These are phyloP conservation scores for Dysphania ambrosioides DNA, from an alignment of 148 eudicot genomes.

Conservation along the genomic window DNA sequence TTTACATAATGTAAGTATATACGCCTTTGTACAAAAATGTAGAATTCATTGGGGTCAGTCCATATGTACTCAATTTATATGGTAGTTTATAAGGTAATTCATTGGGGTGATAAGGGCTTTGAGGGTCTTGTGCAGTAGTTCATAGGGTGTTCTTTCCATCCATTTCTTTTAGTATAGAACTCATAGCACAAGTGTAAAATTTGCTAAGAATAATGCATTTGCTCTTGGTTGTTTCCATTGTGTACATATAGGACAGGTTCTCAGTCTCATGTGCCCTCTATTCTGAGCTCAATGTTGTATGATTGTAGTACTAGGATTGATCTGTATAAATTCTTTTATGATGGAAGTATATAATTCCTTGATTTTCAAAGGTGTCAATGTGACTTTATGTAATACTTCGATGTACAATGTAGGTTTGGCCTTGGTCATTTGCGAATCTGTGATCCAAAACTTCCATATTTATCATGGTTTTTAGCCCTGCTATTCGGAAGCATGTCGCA, in stretches of 20 bases:
- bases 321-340: no score
- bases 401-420: no score
- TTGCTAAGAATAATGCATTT: slow-evolving; percentile 14
- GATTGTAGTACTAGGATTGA: no score
- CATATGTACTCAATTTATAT: slow-evolving; percentile 27
- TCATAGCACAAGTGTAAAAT: slow-evolving; percentile 34
- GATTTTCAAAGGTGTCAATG: no score
- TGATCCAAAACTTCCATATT: no score
- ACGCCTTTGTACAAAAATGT: slow-evolving; percentile 55
- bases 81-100: no score
- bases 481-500: no score
- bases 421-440: no score
- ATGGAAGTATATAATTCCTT: no score
- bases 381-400: no score
- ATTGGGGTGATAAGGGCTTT: slow-evolving; percentile 7
- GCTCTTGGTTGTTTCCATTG: slow-evolving; percentile 15
- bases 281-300: background rate
- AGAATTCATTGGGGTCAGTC: slow-evolving; percentile 37
- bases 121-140: slow-evolving; percentile 24
- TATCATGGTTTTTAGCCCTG: no score
- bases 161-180: slow-evolving; percentile 27
- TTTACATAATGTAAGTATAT: slow-evolving; percentile 27
- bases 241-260: slow-evolving; percentile 16
- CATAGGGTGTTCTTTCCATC: slow-evolving; percentile 14
- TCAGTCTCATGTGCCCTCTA: background rate